Evolutionary conservation across 169 alveolate genomes (phyloP).

Genomic region (Plasmodium yoelii): DNA sequence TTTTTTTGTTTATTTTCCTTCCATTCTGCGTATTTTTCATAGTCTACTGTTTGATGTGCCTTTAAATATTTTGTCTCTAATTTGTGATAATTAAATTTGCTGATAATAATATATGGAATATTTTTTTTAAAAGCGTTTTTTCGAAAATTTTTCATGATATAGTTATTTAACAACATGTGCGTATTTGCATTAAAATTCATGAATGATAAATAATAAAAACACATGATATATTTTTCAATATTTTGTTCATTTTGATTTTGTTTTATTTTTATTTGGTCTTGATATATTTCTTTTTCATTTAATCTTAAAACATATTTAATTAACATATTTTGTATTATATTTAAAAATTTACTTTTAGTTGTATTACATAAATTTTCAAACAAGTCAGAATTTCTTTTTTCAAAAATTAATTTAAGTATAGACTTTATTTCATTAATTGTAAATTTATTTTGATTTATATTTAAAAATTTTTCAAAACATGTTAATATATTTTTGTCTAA

Average conservation of each 20-base stretch:
- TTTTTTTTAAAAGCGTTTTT: neutral
- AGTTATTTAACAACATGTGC: neutral
- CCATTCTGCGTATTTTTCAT: neutral
- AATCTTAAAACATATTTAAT: neutral
- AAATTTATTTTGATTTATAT: slow-evolving; percentile 20
- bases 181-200: slow-evolving; percentile 19
- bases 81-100: slow-evolving; percentile 50
- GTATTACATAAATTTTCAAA: slow-evolving; percentile 3
- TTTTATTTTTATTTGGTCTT: neutral
- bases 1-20: neutral
- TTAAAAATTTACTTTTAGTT: slow-evolving; percentile 4
- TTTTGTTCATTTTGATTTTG: neutral
- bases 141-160: slow-evolving; percentile 13
- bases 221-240: slow-evolving; percentile 12
- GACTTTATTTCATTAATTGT: slow-evolving; percentile 30
- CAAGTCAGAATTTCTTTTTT: slow-evolving; percentile 15
- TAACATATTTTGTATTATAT: slow-evolving; percentile 19
- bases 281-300: slow-evolving; percentile 4
- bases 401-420: slow-evolving; percentile 22
- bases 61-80: neutral
- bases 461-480: slow-evolving; percentile 18
- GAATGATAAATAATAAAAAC: slow-evolving; percentile 55
- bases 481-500: slow-evolving; percentile 22
- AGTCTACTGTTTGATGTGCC: neutral
- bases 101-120: slow-evolving; percentile 48